phyloP scores from a whole-genome alignment of 441 rosid species.

The Syzygium malaccense region DNA sequence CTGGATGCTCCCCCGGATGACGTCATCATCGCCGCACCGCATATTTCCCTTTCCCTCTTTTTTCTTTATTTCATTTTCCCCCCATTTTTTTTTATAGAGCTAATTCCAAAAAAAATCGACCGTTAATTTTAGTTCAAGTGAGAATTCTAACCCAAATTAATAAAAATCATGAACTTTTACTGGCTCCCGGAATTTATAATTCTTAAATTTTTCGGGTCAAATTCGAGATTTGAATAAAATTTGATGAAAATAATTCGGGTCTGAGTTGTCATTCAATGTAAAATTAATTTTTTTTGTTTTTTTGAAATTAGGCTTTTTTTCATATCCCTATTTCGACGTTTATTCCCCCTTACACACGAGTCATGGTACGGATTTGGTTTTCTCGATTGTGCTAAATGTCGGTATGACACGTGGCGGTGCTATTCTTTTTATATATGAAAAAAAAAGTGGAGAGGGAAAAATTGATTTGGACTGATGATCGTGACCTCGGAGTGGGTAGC shows the following conservation, averaged over 20 bases:
- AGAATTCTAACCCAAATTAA: no score
- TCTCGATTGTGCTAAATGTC: not conserved
- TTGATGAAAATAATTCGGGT: no score
- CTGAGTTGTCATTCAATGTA: no score
- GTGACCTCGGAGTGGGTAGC: not conserved
- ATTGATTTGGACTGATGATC: constrained; percentile 9
- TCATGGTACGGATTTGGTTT: not conserved
- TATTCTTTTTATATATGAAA: not conserved
- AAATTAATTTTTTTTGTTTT: no score
- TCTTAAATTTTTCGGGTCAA: no score
- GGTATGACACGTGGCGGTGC: constrained; percentile 13
- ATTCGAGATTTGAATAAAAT: no score
- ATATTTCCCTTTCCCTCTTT: not conserved
- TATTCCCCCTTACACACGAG: not conserved
- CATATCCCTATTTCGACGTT: no score
- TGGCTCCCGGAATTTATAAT: no score
- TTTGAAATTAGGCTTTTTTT: no score
- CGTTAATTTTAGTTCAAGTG: no score
- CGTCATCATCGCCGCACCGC: constrained; percentile 22
- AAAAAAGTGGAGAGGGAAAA: not conserved
- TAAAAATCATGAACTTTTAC: no score
- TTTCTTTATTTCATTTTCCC: not conserved
- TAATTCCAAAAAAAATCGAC: no score
- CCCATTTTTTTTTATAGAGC: not conserved
- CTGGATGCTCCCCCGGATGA: constrained; percentile 51